phyloP scores from a whole-genome alignment of 495 filamentous ascomycete genomes.

The Hypoxylon cercidicola region DNA sequence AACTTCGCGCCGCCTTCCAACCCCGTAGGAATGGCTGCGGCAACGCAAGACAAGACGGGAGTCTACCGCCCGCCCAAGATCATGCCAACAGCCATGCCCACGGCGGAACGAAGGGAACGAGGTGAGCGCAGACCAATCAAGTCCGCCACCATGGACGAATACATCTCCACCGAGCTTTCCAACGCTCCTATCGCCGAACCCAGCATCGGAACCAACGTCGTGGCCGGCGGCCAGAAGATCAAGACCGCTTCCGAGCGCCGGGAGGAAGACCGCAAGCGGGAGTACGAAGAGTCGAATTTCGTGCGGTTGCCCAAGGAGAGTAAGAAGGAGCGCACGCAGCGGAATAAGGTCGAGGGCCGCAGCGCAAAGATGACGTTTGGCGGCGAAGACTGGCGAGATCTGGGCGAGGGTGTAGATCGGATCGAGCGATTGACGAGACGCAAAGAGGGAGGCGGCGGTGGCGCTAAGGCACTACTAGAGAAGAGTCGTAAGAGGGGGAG shows the following conservation, averaged over 20 bases:
- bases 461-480: conserved; percentile 71
- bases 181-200: conserved; percentile 79
- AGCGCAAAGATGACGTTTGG: conserved; percentile 68
- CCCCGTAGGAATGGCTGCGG: conserved; percentile 50
- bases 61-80: conserved; percentile 89
- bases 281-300: conserved; percentile 90
- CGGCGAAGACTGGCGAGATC: conserved; percentile 84
- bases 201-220: conserved; percentile 84
- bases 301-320: conserved; percentile 81
- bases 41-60: conserved; percentile 55
- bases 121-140: conserved; percentile 67
- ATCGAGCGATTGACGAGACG: conserved; percentile 76
- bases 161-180: conserved; percentile 81
- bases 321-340: conserved; percentile 76
- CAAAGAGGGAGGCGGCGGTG: conserved; percentile 60
- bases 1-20: conserved; percentile 51
- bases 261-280: conserved; percentile 74
- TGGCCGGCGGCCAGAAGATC: conserved; percentile 73
- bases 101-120: conserved; percentile 66
- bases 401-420: conserved; percentile 81
- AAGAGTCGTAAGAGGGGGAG: conserved; percentile 80
- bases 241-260: conserved; percentile 76
- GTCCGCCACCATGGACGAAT: conserved; percentile 86
- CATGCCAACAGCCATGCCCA: conserved; percentile 76
- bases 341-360: conserved; percentile 54